Evolutionary conservation across 2,329 filamentous ascomycete species (phyloP).

Genomic region (Aspergillus sp.): DNA sequence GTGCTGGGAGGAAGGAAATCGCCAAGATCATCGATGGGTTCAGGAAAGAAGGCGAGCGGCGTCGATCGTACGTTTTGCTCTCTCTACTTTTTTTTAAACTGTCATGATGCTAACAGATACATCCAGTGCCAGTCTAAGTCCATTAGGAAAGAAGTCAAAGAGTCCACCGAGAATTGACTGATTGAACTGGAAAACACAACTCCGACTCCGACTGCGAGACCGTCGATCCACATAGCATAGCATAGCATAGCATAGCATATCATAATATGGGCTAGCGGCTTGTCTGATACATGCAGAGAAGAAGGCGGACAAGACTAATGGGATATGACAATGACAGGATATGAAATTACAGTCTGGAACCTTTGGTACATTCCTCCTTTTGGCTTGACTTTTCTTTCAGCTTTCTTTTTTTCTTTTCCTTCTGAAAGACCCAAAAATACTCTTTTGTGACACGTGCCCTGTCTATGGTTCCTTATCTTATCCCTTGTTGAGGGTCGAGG

Average conservation of each 20-base stretch:
- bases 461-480: background rate
- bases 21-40: constrained; percentile 82
- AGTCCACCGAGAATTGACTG: constrained; percentile 25
- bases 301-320: background rate
- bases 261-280: background rate
- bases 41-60: constrained; percentile 81
- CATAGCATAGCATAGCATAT: no score
- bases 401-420: background rate
- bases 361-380: background rate
- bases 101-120: background rate
- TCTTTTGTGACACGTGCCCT: background rate
- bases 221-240: background rate
- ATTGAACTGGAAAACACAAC: background rate
- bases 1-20: constrained; percentile 84
- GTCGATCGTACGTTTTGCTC: constrained; percentile 67
- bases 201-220: background rate
- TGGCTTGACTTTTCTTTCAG: background rate
- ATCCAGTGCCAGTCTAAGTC: constrained; percentile 23
- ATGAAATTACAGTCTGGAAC: background rate
- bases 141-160: constrained; percentile 22
- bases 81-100: background rate
- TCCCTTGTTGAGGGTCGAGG: background rate
- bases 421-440: background rate
- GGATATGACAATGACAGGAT: background rate
- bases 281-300: background rate